Evolutionary conservation across 31 red algal species (phyloP), one percentile per base, ranked within the genome.

Genomic region (Bonnemaisonia californica): DNA sequence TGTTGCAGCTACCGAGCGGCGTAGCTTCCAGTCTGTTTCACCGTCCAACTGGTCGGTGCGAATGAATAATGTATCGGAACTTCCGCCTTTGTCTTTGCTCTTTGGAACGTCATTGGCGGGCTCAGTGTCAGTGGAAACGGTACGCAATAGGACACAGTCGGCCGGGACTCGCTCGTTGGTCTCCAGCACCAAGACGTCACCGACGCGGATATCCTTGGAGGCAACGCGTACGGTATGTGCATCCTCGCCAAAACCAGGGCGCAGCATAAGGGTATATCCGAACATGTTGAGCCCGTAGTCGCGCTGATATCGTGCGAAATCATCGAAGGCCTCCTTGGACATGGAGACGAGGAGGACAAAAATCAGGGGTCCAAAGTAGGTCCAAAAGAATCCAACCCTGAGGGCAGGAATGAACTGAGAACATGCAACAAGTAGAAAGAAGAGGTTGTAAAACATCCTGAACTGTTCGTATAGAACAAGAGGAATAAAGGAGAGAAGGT

Each of bases 21-120:
- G 76, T 34, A 98, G 84, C 55, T 98, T 98, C 95, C 95, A 98
- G 61, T 98, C 95, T 36, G 95, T 98, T 74, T 98, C 95, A 26
- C 95, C 95, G 76, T 98, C 95, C 63, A 98, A 64, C 61, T 98
- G 95, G 71, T 98, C 91, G 1, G 96, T 98, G n/a, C 92, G 71
- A 54, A 98, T 94, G 72, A 98, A 98, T 3, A 98, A 51, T 1
- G 92, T 91, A 54, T 89, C 89, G 31, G 82, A 64, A 31, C 40
- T 41, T 28, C 84, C 94, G 8, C 54, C 74, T 30, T 59, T 56
- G 54, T 80, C 74, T 34, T 47, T 75, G 11, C 24, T 34, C 16
- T 48, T 55, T 18, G 22, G 32, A 16, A 71, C 21, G 23, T 28
- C 5, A 1, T 70, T 34, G 28, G 34, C 19, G 18, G 48, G 22